Evolutionary conservation across 306 rosid species (phyloP).

Genomic region (Pterocarpus santalinus): DNA sequence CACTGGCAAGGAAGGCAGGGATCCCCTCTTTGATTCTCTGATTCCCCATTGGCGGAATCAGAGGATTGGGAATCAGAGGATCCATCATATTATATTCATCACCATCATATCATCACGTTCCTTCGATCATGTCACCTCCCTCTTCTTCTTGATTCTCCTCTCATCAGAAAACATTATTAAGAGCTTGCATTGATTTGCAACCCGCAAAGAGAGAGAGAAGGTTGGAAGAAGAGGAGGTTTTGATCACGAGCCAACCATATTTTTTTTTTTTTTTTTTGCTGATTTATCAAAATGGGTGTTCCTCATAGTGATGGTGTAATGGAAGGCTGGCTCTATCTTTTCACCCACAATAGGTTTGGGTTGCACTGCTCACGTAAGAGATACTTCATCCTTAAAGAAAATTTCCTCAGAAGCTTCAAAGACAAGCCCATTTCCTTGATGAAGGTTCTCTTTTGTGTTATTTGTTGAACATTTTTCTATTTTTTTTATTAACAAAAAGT

Average conservation of each 20-base stretch:
- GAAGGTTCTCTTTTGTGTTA: slow-evolving; percentile 52
- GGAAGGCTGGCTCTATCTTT: slow-evolving; percentile 92
- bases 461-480: background rate
- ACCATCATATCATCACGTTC: too few relatives aligned
- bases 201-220: background rate
- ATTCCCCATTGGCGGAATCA: slow-evolving; percentile 24
- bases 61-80: background rate
- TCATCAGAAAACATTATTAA: too few relatives aligned
- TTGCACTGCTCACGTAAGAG: slow-evolving; percentile 69
- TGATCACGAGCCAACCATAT: too few relatives aligned
- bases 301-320: slow-evolving; percentile 54
- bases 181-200: too few relatives aligned
- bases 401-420: slow-evolving; percentile 75
- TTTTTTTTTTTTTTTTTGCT: too few relatives aligned
- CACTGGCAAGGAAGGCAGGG: background rate
- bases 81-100: background rate
- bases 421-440: slow-evolving; percentile 57
- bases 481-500: background rate
- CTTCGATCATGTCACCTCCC: too few relatives aligned
- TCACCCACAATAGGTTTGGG: slow-evolving; percentile 69
- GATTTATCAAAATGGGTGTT: slow-evolving; percentile 48
- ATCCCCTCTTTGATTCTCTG: background rate
- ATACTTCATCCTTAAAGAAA: slow-evolving; percentile 69
- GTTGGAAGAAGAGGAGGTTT: background rate
- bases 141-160: background rate